These are phyloP conservation scores for Orobanche coerulescens DNA, from an alignment of 257 asterid genomes.

Conservation along the genomic window DNA sequence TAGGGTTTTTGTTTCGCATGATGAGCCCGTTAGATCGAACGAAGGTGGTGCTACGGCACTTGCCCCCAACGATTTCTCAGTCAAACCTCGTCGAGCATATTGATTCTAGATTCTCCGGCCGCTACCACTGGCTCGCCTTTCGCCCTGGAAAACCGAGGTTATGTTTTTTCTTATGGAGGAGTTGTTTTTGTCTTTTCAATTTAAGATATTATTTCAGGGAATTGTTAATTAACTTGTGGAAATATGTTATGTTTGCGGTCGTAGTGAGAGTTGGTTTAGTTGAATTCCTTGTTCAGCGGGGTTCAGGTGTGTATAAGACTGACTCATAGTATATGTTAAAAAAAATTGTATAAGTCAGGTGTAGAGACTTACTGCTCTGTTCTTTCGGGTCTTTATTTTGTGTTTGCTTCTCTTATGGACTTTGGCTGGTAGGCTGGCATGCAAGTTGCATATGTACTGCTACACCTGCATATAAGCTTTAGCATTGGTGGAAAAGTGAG, in stretches of 20 bases:
- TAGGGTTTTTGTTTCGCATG: constrained; percentile 60
- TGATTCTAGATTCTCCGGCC: constrained; percentile 63
- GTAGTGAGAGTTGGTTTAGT: background rate
- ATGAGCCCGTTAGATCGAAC: constrained; percentile 77
- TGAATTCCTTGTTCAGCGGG: background rate
- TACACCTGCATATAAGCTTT: background rate
- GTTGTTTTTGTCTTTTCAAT: background rate
- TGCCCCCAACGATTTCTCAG: constrained; percentile 76
- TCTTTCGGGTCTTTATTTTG: background rate
- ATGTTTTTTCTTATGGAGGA: constrained; percentile 17
- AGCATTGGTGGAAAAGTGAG: constrained; percentile 1
- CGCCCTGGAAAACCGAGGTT: constrained; percentile 63
- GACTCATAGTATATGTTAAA: background rate
- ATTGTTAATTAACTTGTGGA: background rate
- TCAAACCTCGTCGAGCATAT: constrained; percentile 58
- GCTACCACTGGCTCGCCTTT: constrained; percentile 53
- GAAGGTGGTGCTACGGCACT: constrained; percentile 82
- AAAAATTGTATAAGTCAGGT: background rate
- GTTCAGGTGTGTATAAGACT: background rate
- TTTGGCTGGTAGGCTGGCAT: background rate
- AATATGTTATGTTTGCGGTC: background rate
- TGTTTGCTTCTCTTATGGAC: background rate
- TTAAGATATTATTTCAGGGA: background rate
- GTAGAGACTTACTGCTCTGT: background rate
- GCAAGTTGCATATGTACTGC: background rate